Conservation (phyloP, 257 asterid genomes). For the Gardenia jasminoides region DNA sequence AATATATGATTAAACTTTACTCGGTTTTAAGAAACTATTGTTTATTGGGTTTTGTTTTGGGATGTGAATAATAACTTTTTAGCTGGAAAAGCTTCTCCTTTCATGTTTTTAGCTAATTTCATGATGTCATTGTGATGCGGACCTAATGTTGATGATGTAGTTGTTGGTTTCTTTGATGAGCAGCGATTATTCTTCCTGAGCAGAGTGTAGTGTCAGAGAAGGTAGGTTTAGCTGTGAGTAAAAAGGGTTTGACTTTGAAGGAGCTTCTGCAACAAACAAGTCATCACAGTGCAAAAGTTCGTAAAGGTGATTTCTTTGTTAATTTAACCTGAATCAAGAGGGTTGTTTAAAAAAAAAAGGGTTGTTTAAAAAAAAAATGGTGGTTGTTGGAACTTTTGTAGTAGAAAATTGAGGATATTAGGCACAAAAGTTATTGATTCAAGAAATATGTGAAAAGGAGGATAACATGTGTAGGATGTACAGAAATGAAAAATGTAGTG, state of each 20-base stretch:
- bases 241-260: slow-evolving; percentile 81
- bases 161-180: slow-evolving; percentile 5
- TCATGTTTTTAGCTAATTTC: not conserved
- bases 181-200: slow-evolving; percentile 87
- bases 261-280: slow-evolving; percentile 95
- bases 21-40: not conserved
- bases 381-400: not conserved
- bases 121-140: not conserved
- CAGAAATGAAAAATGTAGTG: not conserved
- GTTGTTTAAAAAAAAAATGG: not conserved
- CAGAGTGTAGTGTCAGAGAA: slow-evolving; percentile 82
- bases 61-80: not conserved
- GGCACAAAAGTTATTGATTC: not conserved
- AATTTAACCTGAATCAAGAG: not conserved
- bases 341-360: not conserved
- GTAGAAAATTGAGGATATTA: not conserved
- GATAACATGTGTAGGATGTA: not conserved
- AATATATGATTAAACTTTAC: not conserved
- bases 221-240: slow-evolving; percentile 78
- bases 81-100: not conserved
- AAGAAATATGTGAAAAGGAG: not conserved
- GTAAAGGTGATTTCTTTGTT: slow-evolving; percentile 50
- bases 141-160: not conserved
- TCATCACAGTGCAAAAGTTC: slow-evolving; percentile 88
- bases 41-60: not conserved